These are phyloP conservation scores for Colletotrichum plurivorum DNA, from an alignment of 2,329 filamentous ascomycete species.

Conservation along the genomic window DNA sequence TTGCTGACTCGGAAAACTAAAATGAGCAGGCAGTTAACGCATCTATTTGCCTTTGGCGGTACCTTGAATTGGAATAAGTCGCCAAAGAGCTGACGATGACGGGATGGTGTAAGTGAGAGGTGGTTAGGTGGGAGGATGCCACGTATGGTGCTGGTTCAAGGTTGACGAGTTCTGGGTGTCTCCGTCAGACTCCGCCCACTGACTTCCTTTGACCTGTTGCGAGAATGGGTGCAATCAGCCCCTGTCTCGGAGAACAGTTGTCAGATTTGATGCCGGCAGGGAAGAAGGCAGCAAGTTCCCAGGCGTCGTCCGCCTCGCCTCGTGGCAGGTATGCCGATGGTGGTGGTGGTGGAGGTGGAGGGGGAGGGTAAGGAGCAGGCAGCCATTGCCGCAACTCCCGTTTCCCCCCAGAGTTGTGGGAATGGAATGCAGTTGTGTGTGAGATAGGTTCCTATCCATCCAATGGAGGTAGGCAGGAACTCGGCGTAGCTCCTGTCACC, in stretches of 20 bases:
- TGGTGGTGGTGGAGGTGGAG: background rate
- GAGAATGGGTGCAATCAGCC: constrained; percentile 22
- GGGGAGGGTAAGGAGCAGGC: background rate
- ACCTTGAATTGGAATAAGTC: no score
- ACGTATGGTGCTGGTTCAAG: background rate
- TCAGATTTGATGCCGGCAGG: constrained; percentile 15
- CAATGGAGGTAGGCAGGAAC: background rate
- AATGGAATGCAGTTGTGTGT: constrained; percentile 1
- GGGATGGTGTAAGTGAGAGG: constrained; percentile 11
- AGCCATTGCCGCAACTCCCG: constrained; percentile 1
- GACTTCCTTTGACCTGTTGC: background rate
- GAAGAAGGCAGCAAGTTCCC: background rate
- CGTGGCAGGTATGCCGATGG: constrained; percentile 18
- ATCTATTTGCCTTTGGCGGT: no score
- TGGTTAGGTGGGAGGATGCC: constrained; percentile 12
- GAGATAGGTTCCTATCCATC: background rate
- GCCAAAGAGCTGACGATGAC: constrained; percentile 21
- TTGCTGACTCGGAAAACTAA: no score
- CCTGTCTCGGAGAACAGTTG: constrained; percentile 20
- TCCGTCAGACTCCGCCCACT: background rate
- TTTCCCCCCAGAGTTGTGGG: constrained; percentile 30
- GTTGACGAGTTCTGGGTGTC: background rate
- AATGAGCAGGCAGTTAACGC: no score
- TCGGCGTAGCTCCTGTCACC: constrained; percentile 27
- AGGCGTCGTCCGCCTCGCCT: constrained; percentile 9